Percentiles rank a stretch among this genome's conserved stretches.
phyloP scores from a whole-genome alignment of 2,329 filamentous ascomycete species.

The Fusarium tanahbumbuense region DNA sequence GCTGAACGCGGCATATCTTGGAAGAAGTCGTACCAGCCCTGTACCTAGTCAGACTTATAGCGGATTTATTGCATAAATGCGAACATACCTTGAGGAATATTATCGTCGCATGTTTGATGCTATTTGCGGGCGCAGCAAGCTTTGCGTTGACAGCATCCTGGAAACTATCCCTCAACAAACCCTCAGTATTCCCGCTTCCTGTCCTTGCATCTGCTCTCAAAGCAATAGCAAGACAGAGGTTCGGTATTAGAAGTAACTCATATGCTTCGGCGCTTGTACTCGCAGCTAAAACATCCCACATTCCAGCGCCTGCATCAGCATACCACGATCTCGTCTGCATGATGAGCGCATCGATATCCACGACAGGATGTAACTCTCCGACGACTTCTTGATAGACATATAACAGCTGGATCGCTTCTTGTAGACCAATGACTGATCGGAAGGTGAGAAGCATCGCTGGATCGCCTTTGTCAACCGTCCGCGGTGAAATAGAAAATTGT shows the following conservation, averaged over 20 bases:
- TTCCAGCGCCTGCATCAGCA: constrained; percentile 11
- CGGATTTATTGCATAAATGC: rapidly evolving
- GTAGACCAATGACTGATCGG: constrained; percentile 14
- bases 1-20: constrained; percentile 40
- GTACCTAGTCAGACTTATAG: not conserved
- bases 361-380: constrained; percentile 25
- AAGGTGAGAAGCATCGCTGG: constrained; percentile 22
- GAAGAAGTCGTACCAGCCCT: constrained; percentile 44
- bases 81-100: constrained; percentile 19
- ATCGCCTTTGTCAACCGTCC: constrained; percentile 16
- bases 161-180: constrained; percentile 21
- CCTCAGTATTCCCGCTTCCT: constrained; percentile 6
- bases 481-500: constrained; percentile 3
- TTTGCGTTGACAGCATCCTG: constrained; percentile 32
- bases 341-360: constrained; percentile 18
- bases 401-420: constrained; percentile 22
- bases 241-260: constrained; percentile 19
- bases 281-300: constrained; percentile 23
- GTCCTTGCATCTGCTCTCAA: constrained; percentile 14
- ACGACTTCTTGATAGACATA: constrained; percentile 30
- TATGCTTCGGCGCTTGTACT: constrained; percentile 15
- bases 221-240: constrained; percentile 24
- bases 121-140: constrained; percentile 26
- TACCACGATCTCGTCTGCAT: constrained; percentile 23
- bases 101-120: constrained; percentile 28